A percentile compares a stretch with the other conserved stretches of the same genome.
These are phyloP conservation scores for Phytophthora foliorum DNA, from an alignment of 352 stramenopile species.

Conservation along the genomic window DNA sequence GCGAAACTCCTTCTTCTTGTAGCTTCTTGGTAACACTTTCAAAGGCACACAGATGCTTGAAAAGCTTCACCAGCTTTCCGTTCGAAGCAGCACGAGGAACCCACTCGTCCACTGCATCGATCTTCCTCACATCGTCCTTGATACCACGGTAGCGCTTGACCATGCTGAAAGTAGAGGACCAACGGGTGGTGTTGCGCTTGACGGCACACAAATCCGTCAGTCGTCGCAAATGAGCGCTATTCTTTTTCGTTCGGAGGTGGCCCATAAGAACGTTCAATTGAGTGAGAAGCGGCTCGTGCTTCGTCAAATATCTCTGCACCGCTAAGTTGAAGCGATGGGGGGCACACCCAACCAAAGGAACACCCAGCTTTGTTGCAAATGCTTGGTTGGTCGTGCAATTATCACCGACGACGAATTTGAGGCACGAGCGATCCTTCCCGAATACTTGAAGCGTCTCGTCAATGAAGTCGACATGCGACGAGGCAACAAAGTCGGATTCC, in stretches of 20 bases:
- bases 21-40: too few relatives aligned
- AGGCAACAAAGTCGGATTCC: neutral
- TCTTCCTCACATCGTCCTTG: too few relatives aligned
- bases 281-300: neutral
- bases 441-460: neutral
- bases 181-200: neutral
- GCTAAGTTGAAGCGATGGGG: constrained; percentile 11
- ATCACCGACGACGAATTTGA: constrained; percentile 4
- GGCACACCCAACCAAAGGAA: constrained; percentile 10
- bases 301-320: neutral
- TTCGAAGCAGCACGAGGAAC: too few relatives aligned
- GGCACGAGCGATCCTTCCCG: neutral
- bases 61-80: too few relatives aligned
- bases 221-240: neutral
- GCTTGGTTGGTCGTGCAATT: constrained; percentile 13
- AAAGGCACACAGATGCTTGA: too few relatives aligned
- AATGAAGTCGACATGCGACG: neutral
- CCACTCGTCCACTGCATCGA: too few relatives aligned
- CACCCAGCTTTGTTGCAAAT: neutral
- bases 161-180: neutral
- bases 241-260: neutral
- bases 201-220: neutral
- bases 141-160: neutral
- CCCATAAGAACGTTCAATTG: neutral
- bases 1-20: too few relatives aligned